phyloP scores from a whole-genome alignment of 177 flowering plant genomes.

The Telopea speciosissima region DNA sequence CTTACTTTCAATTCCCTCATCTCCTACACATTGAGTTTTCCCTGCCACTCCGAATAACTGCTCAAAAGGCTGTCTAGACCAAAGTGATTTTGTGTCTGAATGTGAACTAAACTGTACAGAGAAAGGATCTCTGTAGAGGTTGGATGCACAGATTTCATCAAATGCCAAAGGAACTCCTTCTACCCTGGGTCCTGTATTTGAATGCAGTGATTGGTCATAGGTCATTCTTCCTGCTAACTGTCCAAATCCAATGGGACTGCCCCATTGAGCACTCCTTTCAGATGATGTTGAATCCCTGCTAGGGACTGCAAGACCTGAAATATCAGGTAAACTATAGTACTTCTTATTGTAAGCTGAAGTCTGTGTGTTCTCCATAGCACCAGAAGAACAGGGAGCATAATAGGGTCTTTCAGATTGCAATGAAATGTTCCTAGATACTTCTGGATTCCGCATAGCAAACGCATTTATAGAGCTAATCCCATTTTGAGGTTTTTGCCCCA shows the following conservation, averaged over 20 bases:
- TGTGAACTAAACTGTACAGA: slow-evolving; percentile 31
- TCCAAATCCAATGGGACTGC: slow-evolving; percentile 40
- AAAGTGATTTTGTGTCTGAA: slow-evolving; percentile 48
- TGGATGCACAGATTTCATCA: slow-evolving; percentile 58
- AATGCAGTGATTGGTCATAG: slow-evolving; percentile 32
- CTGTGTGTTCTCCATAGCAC: slow-evolving; percentile 28
- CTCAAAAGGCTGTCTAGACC: slow-evolving; percentile 90
- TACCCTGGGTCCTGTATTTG: slow-evolving; percentile 32
- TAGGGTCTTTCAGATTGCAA: slow-evolving; percentile 45
- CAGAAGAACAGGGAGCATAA: slow-evolving; percentile 30
- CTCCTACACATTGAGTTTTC: slow-evolving; percentile 23
- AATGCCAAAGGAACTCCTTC: slow-evolving; percentile 40
- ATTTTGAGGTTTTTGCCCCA: slow-evolving; percentile 45
- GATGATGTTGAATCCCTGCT: slow-evolving; percentile 26
- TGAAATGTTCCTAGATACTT: slow-evolving; percentile 40
- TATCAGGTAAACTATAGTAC: slow-evolving; percentile 86
- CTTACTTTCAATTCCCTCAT: slow-evolving; percentile 17
- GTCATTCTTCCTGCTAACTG: slow-evolving; percentile 33
- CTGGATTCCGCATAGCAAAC: slow-evolving; percentile 44
- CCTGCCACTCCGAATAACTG: slow-evolving; percentile 74
- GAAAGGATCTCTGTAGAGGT: slow-evolving; percentile 42
- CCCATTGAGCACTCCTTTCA: slow-evolving; percentile 43
- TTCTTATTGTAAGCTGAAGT: slow-evolving; percentile 48
- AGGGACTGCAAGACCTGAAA: slow-evolving; percentile 63
- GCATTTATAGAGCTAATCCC: slow-evolving; percentile 36